Evolutionary conservation across 306 rosid species (phyloP).

Genomic region (Cyclanthera cordifolia): DNA sequence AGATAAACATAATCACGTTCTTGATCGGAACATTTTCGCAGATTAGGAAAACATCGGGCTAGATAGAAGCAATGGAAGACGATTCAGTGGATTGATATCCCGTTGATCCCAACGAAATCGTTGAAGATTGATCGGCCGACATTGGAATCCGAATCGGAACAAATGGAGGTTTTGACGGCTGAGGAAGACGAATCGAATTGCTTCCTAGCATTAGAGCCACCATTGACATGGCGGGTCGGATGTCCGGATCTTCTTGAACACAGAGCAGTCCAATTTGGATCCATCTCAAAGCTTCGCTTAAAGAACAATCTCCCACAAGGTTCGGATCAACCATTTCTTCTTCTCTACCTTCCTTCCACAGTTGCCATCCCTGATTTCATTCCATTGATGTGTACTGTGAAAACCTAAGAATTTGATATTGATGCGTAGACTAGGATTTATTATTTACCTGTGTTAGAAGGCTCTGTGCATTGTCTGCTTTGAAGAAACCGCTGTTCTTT

Average conservation of each 20-base stretch:
- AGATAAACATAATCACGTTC: too few species aligned
- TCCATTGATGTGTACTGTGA: background rate
- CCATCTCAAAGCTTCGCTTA: slow-evolving; percentile 19
- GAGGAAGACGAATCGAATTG: slow-evolving; percentile 9
- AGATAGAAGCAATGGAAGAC: background rate
- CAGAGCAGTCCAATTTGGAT: slow-evolving; percentile 41
- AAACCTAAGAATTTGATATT: background rate
- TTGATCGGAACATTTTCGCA: background rate
- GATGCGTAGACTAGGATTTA: background rate
- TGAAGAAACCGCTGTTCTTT: slow-evolving; percentile 30
- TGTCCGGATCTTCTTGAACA: slow-evolving; percentile 30
- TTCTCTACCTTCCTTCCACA: slow-evolving; percentile 19
- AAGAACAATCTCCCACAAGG: slow-evolving; percentile 9
- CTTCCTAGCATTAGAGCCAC: slow-evolving; percentile 34
- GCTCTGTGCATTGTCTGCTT: slow-evolving; percentile 19
- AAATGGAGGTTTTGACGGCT: slow-evolving; percentile 10
- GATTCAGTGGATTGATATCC: background rate
- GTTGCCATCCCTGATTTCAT: slow-evolving; percentile 24
- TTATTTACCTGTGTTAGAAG: slow-evolving; percentile 41
- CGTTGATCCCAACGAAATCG: background rate
- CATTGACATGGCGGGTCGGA: slow-evolving; percentile 41
- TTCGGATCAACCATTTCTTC: slow-evolving; percentile 23
- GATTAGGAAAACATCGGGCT: background rate
- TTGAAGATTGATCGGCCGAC: slow-evolving; percentile 7
- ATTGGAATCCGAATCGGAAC: background rate